These are phyloP conservation scores for Luzula sylvatica DNA, from an alignment of 176 grass and related monocot genomes.

Conservation along the genomic window DNA sequence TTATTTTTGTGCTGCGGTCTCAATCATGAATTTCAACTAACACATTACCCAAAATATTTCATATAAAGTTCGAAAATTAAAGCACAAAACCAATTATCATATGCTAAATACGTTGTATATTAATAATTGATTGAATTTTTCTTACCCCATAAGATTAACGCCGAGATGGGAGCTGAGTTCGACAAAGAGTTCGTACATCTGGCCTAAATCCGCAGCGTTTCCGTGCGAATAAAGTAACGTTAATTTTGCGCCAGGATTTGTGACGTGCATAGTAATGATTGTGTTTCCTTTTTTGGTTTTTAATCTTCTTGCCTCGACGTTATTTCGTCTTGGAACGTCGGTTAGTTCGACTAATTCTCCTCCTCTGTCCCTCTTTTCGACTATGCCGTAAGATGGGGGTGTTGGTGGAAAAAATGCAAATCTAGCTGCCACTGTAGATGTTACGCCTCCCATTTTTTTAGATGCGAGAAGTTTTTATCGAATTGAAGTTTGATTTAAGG, in stretches of 20 bases:
- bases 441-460: slow-evolving; percentile 53
- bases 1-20: too few relatives aligned
- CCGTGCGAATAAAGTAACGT: slow-evolving; percentile 97
- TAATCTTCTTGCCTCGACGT: slow-evolving; percentile 66
- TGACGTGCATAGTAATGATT: slow-evolving; percentile 81
- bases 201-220: slow-evolving; percentile 85
- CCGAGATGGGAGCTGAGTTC: slow-evolving; percentile 84
- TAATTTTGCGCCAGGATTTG: slow-evolving; percentile 53
- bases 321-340: slow-evolving; percentile 36
- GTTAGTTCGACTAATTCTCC: slow-evolving; percentile 43
- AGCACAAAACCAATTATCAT: too few relatives aligned
- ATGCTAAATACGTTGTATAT: too few relatives aligned
- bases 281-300: slow-evolving; percentile 55
- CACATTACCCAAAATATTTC: too few relatives aligned
- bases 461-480: neutral
- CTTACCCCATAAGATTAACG: slow-evolving; percentile 92
- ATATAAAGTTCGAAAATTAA: too few relatives aligned
- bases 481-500: slow-evolving; percentile 4
- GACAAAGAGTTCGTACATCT: slow-evolving; percentile 92
- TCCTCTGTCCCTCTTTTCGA: slow-evolving; percentile 20
- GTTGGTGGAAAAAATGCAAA: slow-evolving; percentile 83
- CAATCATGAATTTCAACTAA: too few relatives aligned
- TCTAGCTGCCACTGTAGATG: slow-evolving; percentile 70
- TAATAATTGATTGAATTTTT: neutral
- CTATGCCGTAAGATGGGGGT: slow-evolving; percentile 64